Conservation (phyloP, 2,329 filamentous ascomycete species). For the Beauveria caledonica region DNA sequence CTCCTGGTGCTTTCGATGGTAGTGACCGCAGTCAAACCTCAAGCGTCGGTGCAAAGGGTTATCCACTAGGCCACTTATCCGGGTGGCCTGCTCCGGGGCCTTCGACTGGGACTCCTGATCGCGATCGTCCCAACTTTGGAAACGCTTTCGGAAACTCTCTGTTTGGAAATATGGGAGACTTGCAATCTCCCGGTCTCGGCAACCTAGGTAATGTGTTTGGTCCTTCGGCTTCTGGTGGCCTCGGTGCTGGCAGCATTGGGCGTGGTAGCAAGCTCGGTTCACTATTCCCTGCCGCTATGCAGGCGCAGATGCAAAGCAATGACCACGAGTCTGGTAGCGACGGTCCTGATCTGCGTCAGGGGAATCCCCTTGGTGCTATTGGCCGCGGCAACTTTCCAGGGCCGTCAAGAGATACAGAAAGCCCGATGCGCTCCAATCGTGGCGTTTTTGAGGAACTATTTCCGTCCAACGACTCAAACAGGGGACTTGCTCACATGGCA, state of each 20-base stretch:
- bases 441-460: conserved; percentile 50
- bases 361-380: conserved; percentile 57
- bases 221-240: conserved; percentile 44
- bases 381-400: conserved; percentile 52
- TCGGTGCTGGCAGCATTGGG: conserved; percentile 57
- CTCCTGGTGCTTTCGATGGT: conserved; percentile 49
- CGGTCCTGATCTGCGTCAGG: conserved; percentile 50
- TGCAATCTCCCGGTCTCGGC: conserved; percentile 66
- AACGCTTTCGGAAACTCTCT: conserved; percentile 69
- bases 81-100: conserved; percentile 52
- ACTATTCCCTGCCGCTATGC: conserved; percentile 81
- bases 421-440: conserved; percentile 47
- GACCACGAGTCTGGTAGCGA: conserved; percentile 58
- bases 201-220: conserved; percentile 65
- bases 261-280: conserved; percentile 77
- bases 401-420: conserved; percentile 49
- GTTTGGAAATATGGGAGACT: conserved; percentile 67
- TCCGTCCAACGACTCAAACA: conserved; percentile 24
- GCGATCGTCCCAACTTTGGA: conserved; percentile 48
- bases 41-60: conserved; percentile 72
- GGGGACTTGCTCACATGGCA: conserved; percentile 23
- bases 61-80: conserved; percentile 54
- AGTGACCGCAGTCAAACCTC: conserved; percentile 92
- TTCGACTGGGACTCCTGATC: conserved; percentile 59
- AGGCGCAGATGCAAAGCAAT: conserved; percentile 75